Evolutionary conservation across 1,139 yeast genomes (phyloP), one percentile per base, ranked within the genome.

Genomic region (Geotrichum cucujoidarum): DNA sequence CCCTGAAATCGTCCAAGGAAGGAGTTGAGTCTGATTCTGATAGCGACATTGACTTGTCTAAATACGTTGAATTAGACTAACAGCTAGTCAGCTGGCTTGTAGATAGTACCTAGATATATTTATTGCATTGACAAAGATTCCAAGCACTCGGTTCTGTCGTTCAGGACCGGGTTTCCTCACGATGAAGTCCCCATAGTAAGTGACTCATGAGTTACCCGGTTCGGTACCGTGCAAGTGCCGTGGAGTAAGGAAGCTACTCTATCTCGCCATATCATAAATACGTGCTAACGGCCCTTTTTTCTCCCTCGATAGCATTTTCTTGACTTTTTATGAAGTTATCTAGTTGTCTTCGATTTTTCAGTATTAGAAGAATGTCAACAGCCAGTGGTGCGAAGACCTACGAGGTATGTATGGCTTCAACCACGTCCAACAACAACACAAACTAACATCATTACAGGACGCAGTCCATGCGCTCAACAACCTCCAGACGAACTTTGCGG

Each of bases 401-500:
- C 42, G 34, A 42, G 14, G 45, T 41, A 41, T 8, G 45, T 10
- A 17, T 2, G 2, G 7, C 11, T 29, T 24, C n/a, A n/a, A n/a
- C n/a, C 21, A 18, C 7, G 13, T 5, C 18, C 13, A 17, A 2
- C n/a, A 18, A 16, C 4, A 10, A 10, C 10, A 18, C 22, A 3
- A 3, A 20, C 43, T 39, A 20, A 30, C 27, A 17, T 17, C 2
- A 17, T n/a, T n/a, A 7, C 16, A 43, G 25, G 65, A 63, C 66
- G 98, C 98, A 1, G 80, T 94, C 47, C 75, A 74, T 50, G 88
- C 94, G 8, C 74, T 94, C 59, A 94, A 94, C 68, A 77, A 89
- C 10, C 72, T 90, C 39, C 99, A 94, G 64, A 85, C 97, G 31
- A 94, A 92, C 64, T 88, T 83, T 65, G 92, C 95, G 27, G 80